Conservation (phyloP, 306 rosid genomes). For the Vigna hirtella region DNA sequence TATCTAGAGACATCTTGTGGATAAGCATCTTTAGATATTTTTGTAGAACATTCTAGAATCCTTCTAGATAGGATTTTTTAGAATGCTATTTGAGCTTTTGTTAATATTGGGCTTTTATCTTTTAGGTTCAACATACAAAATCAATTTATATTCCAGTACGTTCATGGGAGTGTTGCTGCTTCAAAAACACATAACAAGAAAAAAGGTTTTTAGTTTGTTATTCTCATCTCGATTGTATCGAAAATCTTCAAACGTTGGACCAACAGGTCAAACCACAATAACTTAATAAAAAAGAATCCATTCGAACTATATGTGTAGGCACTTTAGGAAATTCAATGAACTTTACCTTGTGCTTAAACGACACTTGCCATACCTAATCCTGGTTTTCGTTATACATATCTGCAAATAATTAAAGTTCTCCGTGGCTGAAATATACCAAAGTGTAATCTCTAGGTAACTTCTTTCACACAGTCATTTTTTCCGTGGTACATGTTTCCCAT, state of each 20-base stretch:
- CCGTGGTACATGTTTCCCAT: slow-evolving; percentile 36
- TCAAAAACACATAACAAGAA: not conserved
- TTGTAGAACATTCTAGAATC: too few relatives aligned
- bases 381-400: slow-evolving; percentile 27
- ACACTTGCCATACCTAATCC: slow-evolving; percentile 67
- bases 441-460: slow-evolving; percentile 49
- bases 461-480: slow-evolving; percentile 36
- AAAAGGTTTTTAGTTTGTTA: slow-evolving; percentile 14
- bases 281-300: slow-evolving; percentile 14
- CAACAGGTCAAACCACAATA: slow-evolving; percentile 47
- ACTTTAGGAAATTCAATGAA: slow-evolving; percentile 47
- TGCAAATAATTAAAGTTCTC: not conserved
- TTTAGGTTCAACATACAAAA: too few relatives aligned
- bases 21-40: too few relatives aligned
- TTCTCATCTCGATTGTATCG: slow-evolving; percentile 47
- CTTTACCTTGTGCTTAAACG: slow-evolving; percentile 43
- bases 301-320: slow-evolving; percentile 37
- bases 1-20: too few relatives aligned
- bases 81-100: too few relatives aligned
- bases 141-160: not conserved
- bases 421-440: slow-evolving; percentile 27
- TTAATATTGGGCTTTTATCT: too few relatives aligned
- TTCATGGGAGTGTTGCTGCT: slow-evolving; percentile 27
- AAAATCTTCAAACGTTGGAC: slow-evolving; percentile 49
- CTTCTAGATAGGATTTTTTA: too few relatives aligned